Percentiles rank a stretch among this genome's conserved stretches.
Evolutionary conservation across 2,329 filamentous ascomycete species (phyloP).

Genomic region (Nannizzia gypsea): DNA sequence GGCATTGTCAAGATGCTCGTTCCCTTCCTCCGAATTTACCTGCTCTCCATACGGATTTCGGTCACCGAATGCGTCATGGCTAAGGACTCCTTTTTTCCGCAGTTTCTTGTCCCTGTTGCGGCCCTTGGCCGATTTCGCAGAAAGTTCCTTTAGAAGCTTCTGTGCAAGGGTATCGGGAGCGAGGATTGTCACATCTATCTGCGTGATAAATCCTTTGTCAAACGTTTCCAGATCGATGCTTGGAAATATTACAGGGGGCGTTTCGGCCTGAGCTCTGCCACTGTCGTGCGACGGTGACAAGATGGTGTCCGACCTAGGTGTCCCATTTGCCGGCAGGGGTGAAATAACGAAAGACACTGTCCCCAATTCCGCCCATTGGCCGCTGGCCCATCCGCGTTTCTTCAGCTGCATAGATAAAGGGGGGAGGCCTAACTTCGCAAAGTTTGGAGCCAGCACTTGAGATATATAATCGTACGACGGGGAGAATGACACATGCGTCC

Average conservation of each 20-base stretch:
- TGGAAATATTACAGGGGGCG: conserved; percentile 18
- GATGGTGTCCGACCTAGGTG: background rate
- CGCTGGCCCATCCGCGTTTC: conserved; percentile 44
- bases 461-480: conserved; percentile 46
- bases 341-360: conserved; percentile 39
- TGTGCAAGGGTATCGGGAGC: conserved; percentile 22
- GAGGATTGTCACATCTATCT: conserved; percentile 30
- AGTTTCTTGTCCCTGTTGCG: background rate
- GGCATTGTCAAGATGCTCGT: background rate
- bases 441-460: conserved; percentile 45
- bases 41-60: background rate
- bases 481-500: conserved; percentile 46
- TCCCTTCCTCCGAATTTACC: background rate
- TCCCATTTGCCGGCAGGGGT: conserved; percentile 22
- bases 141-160: conserved; percentile 4
- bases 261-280: background rate
- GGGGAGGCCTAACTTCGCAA: conserved; percentile 41
- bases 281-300: background rate
- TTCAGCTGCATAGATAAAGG: conserved; percentile 32
- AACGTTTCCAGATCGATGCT: conserved; percentile 23
- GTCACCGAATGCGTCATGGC: background rate
- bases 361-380: conserved; percentile 34
- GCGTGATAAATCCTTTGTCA: conserved; percentile 23
- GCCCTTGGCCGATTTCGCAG: background rate
- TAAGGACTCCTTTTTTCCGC: background rate